These are phyloP conservation scores for Polyporus tsugae DNA, from an alignment of 1,284 basidiomycete genomes.

Conservation along the genomic window DNA sequence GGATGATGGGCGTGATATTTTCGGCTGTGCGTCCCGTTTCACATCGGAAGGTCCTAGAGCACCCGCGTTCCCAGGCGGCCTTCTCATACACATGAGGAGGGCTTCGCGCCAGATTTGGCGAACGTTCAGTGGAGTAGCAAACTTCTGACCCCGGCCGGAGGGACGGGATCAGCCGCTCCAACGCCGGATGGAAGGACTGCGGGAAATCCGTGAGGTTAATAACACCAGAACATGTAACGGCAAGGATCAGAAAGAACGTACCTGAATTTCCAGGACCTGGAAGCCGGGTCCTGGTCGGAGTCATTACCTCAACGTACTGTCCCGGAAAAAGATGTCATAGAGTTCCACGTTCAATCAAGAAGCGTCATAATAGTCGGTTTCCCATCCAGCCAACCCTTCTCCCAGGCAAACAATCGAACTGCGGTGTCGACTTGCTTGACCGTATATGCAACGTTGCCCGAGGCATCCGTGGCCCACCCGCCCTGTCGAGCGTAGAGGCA, in stretches of 20 bases:
- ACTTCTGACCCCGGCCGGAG: not conserved
- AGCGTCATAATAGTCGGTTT: not conserved
- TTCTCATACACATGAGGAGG: not conserved
- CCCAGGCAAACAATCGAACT: constrained; percentile 6
- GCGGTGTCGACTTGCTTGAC: not conserved
- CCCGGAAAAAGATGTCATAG: not conserved
- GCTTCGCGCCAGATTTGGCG: not conserved
- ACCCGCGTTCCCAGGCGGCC: constrained; percentile 1
- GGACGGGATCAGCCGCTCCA: constrained; percentile 1
- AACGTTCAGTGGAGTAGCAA: not conserved
- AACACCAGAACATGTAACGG: not conserved
- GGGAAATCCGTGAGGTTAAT: not conserved
- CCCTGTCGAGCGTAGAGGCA: not conserved
- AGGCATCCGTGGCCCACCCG: not conserved
- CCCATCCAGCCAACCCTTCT: not conserved
- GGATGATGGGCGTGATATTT: not conserved
- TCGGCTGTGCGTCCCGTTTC: constrained; percentile 1
- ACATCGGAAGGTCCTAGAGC: constrained; percentile 2
- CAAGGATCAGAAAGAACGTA: not conserved
- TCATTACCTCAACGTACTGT: not conserved
- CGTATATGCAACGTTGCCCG: not conserved
- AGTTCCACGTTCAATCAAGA: not conserved
- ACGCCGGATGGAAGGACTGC: not conserved
- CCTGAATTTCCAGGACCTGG: not conserved
- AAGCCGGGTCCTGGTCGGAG: constrained; percentile 2